These are phyloP conservation scores for Podila epicladia DNA, from an alignment of 192 early-diverging fungal genomes.

Conservation along the genomic window DNA sequence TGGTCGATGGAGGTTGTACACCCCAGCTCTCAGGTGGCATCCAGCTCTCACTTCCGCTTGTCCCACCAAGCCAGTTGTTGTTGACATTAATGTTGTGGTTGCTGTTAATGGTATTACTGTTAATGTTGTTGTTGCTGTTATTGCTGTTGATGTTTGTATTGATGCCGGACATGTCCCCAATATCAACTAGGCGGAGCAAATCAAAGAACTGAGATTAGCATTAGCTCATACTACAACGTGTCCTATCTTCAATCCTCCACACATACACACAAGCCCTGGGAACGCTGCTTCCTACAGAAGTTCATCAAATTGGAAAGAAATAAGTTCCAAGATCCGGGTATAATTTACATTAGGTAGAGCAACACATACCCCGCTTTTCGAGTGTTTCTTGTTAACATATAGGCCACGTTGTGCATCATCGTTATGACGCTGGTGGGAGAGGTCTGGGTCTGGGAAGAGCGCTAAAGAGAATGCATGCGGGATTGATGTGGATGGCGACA, in stretches of 20 bases:
- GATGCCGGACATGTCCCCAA: slow-evolving; percentile 32
- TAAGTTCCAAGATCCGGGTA: not conserved
- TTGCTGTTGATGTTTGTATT: slow-evolving; percentile 19
- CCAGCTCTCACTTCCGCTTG: slow-evolving; percentile 31
- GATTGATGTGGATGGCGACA: slow-evolving; percentile 5
- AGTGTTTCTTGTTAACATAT: slow-evolving; percentile 14
- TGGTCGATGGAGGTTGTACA: slow-evolving; percentile 14
- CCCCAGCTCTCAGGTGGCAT: slow-evolving; percentile 48
- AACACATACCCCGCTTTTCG: not conserved
- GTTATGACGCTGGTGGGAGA: slow-evolving; percentile 13
- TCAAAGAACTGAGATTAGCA: not conserved
- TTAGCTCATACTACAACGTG: not conserved
- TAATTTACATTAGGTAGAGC: not conserved
- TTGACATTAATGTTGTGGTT: slow-evolving; percentile 1
- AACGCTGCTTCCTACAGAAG: not conserved
- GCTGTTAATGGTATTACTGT: not conserved
- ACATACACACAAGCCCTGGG: not conserved
- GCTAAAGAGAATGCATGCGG: slow-evolving; percentile 15
- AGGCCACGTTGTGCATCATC: slow-evolving; percentile 22
- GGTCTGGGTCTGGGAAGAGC: slow-evolving; percentile 26
- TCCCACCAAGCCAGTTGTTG: slow-evolving; percentile 13
- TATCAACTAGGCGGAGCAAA: slow-evolving; percentile 21
- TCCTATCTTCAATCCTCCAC: too few species aligned
- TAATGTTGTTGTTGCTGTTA: not conserved
- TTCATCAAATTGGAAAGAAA: not conserved